phyloP scores from a whole-genome alignment of 2,329 filamentous ascomycete species.

The Aspergillus ustus region DNA sequence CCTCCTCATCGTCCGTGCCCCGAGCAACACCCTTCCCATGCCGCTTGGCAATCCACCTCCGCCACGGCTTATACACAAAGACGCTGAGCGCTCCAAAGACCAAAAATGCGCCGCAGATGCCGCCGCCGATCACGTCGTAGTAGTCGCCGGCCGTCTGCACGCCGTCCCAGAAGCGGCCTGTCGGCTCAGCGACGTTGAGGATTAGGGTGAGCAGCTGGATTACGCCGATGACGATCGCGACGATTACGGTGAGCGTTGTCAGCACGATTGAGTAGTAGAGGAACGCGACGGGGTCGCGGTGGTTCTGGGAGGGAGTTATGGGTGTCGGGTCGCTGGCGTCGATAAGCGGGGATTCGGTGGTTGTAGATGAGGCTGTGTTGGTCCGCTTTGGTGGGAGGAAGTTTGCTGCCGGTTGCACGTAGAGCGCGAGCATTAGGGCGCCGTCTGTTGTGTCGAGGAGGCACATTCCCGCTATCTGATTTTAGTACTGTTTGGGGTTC shows the following conservation, averaged over 20 bases:
- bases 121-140: slow-evolving; percentile 84
- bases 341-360: slow-evolving; percentile 23
- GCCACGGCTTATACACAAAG: slow-evolving; percentile 79
- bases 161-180: slow-evolving; percentile 87
- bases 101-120: slow-evolving; percentile 84
- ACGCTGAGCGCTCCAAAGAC: slow-evolving; percentile 76
- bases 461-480: slow-evolving; percentile 80
- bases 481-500: background rate
- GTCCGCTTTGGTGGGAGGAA: slow-evolving; percentile 40
- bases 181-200: slow-evolving; percentile 73
- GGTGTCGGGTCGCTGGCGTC: slow-evolving; percentile 21
- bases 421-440: slow-evolving; percentile 92
- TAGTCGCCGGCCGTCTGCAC: slow-evolving; percentile 76
- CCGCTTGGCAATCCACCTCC: slow-evolving; percentile 58
- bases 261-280: slow-evolving; percentile 92
- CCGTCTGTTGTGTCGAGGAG: slow-evolving; percentile 90
- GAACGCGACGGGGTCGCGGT: slow-evolving; percentile 85
- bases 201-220: slow-evolving; percentile 82
- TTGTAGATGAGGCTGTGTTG: slow-evolving; percentile 13
- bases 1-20: slow-evolving; percentile 28
- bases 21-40: slow-evolving; percentile 26
- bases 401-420: slow-evolving; percentile 63
- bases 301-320: slow-evolving; percentile 39
- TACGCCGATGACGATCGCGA: slow-evolving; percentile 82
- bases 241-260: slow-evolving; percentile 79